Base-by-base conservation (phyloP, 306 rosid species). In the Hippophae tibetana region DNA sequence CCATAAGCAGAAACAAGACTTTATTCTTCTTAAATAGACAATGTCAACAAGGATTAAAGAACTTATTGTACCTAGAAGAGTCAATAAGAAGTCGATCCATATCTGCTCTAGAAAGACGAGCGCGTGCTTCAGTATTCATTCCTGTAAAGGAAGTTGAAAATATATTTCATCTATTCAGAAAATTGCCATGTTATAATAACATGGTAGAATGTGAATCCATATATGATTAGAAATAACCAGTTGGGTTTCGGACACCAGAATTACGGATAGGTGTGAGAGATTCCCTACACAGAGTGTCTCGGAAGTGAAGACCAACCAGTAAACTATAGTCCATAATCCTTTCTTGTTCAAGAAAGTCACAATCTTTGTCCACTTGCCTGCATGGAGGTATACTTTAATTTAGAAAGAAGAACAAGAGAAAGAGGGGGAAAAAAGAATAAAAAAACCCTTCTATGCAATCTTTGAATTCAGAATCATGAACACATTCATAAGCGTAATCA, bases 321-420 rank as follows among this genome's bases (percentile, higher is more conserved):
- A 92, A 81, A 67, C 99, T 92, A 57, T 92, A 92, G 77, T 92
- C 99, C 99, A 92, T 92, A 65, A 92, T 88, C 69, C 85, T 80
- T 74, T 86, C 99, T 0, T 92, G 96, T 70, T 92, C 97, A 55
- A 92, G 95, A 72, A 92, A 88, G 72, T 86, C 97, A 56, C 99
- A 92, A 58, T 92, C 99, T 69, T 80, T 76, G 70, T 79, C 84
- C 69, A 92, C 90, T 88, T 92, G 99, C 83, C 99, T 92, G 86
- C 76, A 74, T 25, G 49, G 69, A 73, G 52, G 14, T 49, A 71
- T 55, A 43, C 46, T 53, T 47, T 48, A 12, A 48, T 27, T 61
- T 58, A 23, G 14, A 54, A 60, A 31, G 26, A 40, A 31, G 13
- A 38, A 52, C 5, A 18, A 18, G 23, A 18, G 23, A 18, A 18